phyloP scores from a whole-genome alignment of 805 yeast species.

The Starmerella bombi region DNA sequence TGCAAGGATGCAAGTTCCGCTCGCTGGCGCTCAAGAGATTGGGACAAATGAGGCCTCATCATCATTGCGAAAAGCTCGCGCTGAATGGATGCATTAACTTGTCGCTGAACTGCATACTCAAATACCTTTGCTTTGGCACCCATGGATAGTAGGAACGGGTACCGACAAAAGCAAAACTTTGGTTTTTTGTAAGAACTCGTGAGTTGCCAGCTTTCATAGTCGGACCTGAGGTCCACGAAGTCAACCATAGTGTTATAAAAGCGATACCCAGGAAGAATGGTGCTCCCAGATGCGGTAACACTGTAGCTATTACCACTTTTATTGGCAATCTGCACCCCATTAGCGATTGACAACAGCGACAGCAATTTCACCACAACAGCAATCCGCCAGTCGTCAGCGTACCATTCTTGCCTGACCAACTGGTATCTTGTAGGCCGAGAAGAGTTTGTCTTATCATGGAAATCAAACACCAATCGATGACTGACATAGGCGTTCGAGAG shows the following conservation, averaged over 20 bases:
- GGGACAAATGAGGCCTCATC: conserved; percentile 2
- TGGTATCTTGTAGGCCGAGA: conserved; percentile 11
- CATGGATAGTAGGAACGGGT: conserved; percentile 66
- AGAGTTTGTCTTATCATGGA: conserved; percentile 16
- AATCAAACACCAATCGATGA: conserved; percentile 46
- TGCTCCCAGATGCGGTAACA: neutral
- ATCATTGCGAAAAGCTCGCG: conserved; percentile 15
- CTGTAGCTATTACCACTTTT: conserved; percentile 12
- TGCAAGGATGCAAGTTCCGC: conserved; percentile 3
- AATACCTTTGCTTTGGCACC: conserved; percentile 72
- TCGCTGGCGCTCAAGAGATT: conserved; percentile 4
- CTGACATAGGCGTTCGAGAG: conserved; percentile 64
- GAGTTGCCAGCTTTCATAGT: conserved; percentile 71
- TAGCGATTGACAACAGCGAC: conserved; percentile 44
- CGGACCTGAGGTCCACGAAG: conserved; percentile 59
- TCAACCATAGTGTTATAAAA: conserved; percentile 78
- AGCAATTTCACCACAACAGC: conserved; percentile 50
- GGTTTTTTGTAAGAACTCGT: conserved; percentile 14
- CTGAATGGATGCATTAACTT: conserved; percentile 13
- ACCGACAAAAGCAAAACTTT: conserved; percentile 58
- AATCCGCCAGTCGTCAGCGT: conserved; percentile 74
- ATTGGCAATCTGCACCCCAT: conserved; percentile 19
- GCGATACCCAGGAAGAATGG: conserved; percentile 29
- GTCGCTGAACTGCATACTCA: conserved; percentile 36
- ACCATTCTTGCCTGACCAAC: conserved; percentile 35